Evolutionary conservation across 2,329 filamentous ascomycete species (phyloP), one percentile per base, ranked within the genome.

Genomic region (Didymella glomerata): DNA sequence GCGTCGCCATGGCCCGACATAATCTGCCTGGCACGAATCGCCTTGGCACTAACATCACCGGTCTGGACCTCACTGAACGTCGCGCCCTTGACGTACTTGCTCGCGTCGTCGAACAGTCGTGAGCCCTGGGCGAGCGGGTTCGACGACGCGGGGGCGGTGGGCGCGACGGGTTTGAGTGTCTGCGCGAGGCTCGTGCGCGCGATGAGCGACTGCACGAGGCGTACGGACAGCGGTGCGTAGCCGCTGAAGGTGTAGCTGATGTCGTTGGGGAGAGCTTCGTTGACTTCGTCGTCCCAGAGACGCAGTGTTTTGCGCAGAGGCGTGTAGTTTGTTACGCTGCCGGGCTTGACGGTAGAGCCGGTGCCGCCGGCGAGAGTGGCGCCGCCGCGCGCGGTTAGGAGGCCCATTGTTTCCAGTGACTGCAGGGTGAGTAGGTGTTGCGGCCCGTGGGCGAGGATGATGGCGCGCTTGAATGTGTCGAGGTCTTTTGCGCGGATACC

Each of bases 201-300:
- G 47, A 99, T 80, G 48, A 98, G 86, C 73, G 92, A 95, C 77
- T 99, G 96, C 6, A 99, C 90, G 4, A 99, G 85, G 16, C 95
- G 89, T 53, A 98, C 86, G 44, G 92, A 96, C 13, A 99, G 84
- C 0, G 95, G 96, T 4, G 96, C 95, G 74, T 98, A 99, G 51
- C 95, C 96, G 64, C 92, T 96, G 79, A 98, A 99, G 11, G 97
- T 93, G 71, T 99, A 99, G n/a, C 93, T 90, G 61, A 98, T 89
- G 69, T 99, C 95, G 70, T 95, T 91, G 2, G 95, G 95, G 46
- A 96, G 90, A 59, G 95, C 89, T 77, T 99, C 95, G 73, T 96
- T 93, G 38, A 99, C 94, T 75, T 98, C 95, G 74, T 99, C 95
- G 55, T 97, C 90, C 73, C 97, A 96, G 16, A 99, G 85, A 28